These are phyloP conservation scores for Ceratocystis smalleyi DNA, from an alignment of 2,329 filamentous ascomycete species.

Conservation along the genomic window DNA sequence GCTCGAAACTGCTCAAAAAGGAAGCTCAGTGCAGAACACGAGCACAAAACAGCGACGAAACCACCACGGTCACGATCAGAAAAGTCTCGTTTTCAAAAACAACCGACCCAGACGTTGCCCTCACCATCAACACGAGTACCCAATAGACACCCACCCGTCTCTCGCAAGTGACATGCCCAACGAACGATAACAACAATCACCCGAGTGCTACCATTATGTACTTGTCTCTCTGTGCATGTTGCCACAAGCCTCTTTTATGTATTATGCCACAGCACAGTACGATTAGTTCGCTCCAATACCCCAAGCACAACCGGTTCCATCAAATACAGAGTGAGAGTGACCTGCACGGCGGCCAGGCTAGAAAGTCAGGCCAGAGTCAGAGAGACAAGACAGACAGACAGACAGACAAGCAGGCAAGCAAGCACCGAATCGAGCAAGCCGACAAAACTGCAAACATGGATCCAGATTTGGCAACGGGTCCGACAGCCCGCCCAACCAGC, in stretches of 20 bases:
- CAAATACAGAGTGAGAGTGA: neutral
- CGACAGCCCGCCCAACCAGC: neutral
- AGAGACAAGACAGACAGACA: too few species aligned
- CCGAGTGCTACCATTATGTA: neutral
- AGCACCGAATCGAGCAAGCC: neutral
- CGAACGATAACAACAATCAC: neutral
- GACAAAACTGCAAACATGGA: neutral
- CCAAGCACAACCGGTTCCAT: neutral
- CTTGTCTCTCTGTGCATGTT: neutral
- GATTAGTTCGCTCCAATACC: neutral
- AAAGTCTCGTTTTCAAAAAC: neutral
- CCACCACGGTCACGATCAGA: constrained; percentile 8
- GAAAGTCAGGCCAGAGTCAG: neutral
- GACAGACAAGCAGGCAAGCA: neutral
- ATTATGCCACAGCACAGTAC: neutral
- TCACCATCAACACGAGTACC: neutral
- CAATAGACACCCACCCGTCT: neutral
- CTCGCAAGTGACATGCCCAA: neutral
- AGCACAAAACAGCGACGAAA: neutral
- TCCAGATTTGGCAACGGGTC: neutral
- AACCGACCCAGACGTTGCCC: neutral
- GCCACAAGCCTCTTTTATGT: neutral
- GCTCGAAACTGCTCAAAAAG: too few species aligned
- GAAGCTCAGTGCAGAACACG: neutral
- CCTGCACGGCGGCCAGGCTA: neutral